phyloP scores from a whole-genome alignment of 2,329 filamentous ascomycete species.

The Hypoxylon sp. region DNA sequence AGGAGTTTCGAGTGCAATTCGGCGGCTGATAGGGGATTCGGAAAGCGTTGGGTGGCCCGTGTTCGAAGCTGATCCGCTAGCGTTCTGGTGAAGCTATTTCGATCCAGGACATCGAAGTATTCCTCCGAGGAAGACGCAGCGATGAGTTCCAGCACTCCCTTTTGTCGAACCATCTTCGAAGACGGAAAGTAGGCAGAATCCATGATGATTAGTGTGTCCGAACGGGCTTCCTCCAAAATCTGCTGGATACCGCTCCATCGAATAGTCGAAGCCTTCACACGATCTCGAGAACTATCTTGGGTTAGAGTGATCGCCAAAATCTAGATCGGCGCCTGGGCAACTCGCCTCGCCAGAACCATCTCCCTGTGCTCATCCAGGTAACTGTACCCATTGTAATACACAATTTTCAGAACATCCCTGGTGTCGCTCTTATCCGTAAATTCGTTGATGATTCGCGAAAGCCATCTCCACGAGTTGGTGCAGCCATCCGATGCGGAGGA shows the following conservation, averaged over 20 bases:
- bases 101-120: constrained; percentile 63
- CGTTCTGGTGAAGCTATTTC: constrained; percentile 67
- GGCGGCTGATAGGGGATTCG: constrained; percentile 64
- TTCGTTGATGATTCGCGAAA: constrained; percentile 65
- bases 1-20: constrained; percentile 70
- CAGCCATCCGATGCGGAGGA: constrained; percentile 61
- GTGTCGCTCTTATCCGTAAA: constrained; percentile 69
- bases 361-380: constrained; percentile 69
- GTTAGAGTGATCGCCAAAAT: constrained; percentile 44
- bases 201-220: constrained; percentile 72
- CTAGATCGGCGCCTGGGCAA: constrained; percentile 12
- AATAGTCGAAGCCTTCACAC: constrained; percentile 63
- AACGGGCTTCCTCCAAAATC: constrained; percentile 68
- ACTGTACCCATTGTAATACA: constrained; percentile 71
- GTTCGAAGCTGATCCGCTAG: constrained; percentile 66
- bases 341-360: constrained; percentile 71
- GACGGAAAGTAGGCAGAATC: constrained; percentile 72
- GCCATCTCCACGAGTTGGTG: constrained; percentile 68
- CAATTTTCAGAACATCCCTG: constrained; percentile 70
- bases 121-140: constrained; percentile 70
- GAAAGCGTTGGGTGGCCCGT: constrained; percentile 61
- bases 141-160: constrained; percentile 70
- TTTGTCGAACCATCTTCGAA: constrained; percentile 65
- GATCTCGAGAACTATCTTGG: constrained; percentile 62
- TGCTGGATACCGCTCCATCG: constrained; percentile 71